phyloP scores from a whole-genome alignment of 2,329 filamentous ascomycete genomes.

The Colletotrichum cuscutae region DNA sequence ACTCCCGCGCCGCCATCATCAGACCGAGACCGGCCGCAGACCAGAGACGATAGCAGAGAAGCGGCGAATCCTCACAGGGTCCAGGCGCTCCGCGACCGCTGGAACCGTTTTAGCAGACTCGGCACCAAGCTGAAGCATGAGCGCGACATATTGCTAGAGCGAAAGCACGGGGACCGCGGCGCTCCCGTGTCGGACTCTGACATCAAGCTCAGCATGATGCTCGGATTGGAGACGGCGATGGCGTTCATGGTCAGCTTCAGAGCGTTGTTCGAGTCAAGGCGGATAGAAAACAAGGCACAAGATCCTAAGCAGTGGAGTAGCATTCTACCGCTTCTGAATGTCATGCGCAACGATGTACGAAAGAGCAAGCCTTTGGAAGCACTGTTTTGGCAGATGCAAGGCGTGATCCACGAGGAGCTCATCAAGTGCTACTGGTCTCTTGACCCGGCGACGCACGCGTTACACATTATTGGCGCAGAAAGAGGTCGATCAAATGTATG shows the following conservation, averaged over 20 bases:
- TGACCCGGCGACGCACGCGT: conserved; percentile 36
- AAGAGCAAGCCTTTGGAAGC: conserved; percentile 48
- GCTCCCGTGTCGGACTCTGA: conserved; percentile 44
- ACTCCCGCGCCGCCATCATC: conserved; percentile 48
- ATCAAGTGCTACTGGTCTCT: conserved; percentile 49
- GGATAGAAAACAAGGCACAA: conserved; percentile 53
- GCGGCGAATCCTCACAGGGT: conserved; percentile 42
- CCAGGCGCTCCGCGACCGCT: conserved; percentile 47
- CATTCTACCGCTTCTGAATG: conserved; percentile 56
- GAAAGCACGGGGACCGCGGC: conserved; percentile 31
- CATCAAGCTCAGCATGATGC: conserved; percentile 52
- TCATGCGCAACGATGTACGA: conserved; percentile 52
- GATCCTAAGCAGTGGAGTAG: conserved; percentile 55
- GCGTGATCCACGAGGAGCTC: conserved; percentile 57
- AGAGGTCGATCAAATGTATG: conserved; percentile 42
- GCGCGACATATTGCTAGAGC: conserved; percentile 54
- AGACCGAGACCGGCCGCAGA: conserved; percentile 48
- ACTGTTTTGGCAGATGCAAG: conserved; percentile 56
- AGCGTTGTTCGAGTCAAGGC: conserved; percentile 55
- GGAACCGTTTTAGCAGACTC: conserved; percentile 50
- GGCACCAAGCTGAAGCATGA: conserved; percentile 65
- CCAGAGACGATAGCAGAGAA: conserved; percentile 34
- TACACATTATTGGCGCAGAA: conserved; percentile 40
- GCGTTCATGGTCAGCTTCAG: conserved; percentile 66
- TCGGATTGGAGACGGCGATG: conserved; percentile 61